These are phyloP conservation scores for Aspergillus indologenus DNA, from an alignment of 495 filamentous ascomycete species.

Conservation along the genomic window DNA sequence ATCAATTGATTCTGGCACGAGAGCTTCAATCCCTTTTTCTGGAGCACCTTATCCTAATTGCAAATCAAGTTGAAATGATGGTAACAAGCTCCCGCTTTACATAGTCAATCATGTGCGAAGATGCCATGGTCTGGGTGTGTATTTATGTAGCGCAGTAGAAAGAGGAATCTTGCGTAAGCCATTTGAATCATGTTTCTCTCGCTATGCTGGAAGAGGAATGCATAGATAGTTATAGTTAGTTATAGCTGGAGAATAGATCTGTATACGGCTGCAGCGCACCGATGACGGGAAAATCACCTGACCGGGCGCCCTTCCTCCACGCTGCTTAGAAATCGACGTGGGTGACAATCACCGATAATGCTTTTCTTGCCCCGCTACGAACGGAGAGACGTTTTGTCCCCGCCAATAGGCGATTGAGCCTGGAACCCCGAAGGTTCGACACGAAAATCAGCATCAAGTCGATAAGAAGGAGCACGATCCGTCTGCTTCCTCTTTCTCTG, in stretches of 20 bases:
- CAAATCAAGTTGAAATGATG: background rate
- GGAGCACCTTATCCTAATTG: background rate
- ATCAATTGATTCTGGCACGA: background rate
- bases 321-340: conserved; percentile 21
- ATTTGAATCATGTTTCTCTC: background rate
- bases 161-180: background rate
- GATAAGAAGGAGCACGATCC: conserved; percentile 16
- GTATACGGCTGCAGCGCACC: background rate
- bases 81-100: too few species aligned
- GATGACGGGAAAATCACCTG: conserved; percentile 23
- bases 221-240: too few species aligned
- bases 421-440: conserved; percentile 15
- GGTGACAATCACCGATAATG: conserved; percentile 20
- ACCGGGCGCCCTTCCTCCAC: conserved; percentile 9
- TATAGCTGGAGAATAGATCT: background rate
- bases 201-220: background rate
- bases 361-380: conserved; percentile 30
- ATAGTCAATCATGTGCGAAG: too few species aligned
- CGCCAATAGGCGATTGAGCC: conserved; percentile 19
- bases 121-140: too few species aligned
- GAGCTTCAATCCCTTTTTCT: background rate
- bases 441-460: conserved; percentile 22
- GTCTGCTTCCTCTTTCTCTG: conserved; percentile 8
- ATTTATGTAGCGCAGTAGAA: too few species aligned
- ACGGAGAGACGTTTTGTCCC: conserved; percentile 11